These are phyloP conservation scores for Ophiosphaerella narmari DNA, from an alignment of 2,329 filamentous ascomycete species.

Conservation along the genomic window DNA sequence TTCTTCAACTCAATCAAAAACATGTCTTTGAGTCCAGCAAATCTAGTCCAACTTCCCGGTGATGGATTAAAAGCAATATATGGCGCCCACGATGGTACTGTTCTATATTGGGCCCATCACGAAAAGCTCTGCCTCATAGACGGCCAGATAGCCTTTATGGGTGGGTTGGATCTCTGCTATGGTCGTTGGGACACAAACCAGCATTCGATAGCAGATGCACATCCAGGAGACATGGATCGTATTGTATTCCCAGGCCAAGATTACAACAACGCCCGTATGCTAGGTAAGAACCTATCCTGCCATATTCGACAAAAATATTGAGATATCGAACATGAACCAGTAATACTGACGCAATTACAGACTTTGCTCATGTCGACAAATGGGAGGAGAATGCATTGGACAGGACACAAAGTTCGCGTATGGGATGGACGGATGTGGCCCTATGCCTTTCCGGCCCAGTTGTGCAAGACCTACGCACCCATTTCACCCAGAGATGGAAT, in stretches of 20 bases:
- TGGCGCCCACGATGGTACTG: constrained; percentile 77
- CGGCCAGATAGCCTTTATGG: constrained; percentile 83
- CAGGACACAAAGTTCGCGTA: constrained; percentile 75
- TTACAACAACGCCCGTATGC: constrained; percentile 85
- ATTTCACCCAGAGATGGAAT: constrained; percentile 90
- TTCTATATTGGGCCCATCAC: constrained; percentile 91
- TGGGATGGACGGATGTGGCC: constrained; percentile 91
- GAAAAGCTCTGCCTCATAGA: constrained; percentile 89
- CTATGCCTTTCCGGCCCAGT: constrained; percentile 76
- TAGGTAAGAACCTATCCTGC: constrained; percentile 56
- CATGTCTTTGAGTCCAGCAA: constrained; percentile 59
- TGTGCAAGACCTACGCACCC: constrained; percentile 72
- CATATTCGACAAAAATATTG: neutral
- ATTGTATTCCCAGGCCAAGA: constrained; percentile 89
- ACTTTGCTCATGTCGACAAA: constrained; percentile 76
- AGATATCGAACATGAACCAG: neutral
- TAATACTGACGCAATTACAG: constrained; percentile 23
- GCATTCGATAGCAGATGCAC: constrained; percentile 83
- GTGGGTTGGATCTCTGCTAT: constrained; percentile 83
- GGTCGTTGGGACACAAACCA: constrained; percentile 86
- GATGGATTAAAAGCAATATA: constrained; percentile 80
- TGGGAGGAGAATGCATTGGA: constrained; percentile 89
- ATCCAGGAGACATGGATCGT: constrained; percentile 74
- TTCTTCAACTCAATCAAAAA: constrained; percentile 62
- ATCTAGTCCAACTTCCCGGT: constrained; percentile 66